Evolutionary conservation across 495 filamentous ascomycete species (phyloP).

Genomic region (Lasiosphaeris hirsuta): DNA sequence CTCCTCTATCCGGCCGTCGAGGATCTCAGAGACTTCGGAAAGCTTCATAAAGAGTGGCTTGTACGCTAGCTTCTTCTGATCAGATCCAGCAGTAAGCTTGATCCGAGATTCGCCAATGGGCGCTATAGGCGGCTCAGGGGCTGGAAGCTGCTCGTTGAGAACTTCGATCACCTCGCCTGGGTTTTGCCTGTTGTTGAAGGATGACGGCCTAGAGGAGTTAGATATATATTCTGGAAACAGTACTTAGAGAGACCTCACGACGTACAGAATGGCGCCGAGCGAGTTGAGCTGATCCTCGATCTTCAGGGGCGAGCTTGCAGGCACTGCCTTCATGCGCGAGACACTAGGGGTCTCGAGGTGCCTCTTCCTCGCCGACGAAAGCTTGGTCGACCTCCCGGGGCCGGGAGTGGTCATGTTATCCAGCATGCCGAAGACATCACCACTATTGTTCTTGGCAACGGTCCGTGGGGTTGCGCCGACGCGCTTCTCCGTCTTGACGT

Average conservation of each 20-base stretch:
- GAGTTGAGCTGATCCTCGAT: constrained; percentile 40
- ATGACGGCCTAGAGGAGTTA: constrained; percentile 38
- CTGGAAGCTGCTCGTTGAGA: constrained; percentile 70
- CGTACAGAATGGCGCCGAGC: constrained; percentile 38
- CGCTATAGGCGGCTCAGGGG: constrained; percentile 66
- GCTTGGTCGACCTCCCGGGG: constrained; percentile 46
- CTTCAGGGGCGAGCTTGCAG: constrained; percentile 45
- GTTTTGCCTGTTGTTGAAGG: constrained; percentile 69
- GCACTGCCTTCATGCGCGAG: constrained; percentile 42
- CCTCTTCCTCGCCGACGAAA: constrained; percentile 57
- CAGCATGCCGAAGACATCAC: constrained; percentile 85
- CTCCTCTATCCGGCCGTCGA: constrained; percentile 93
- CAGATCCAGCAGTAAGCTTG: constrained; percentile 74
- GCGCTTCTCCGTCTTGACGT: constrained; percentile 60
- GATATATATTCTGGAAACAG: not conserved
- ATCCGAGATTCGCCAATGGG: constrained; percentile 74
- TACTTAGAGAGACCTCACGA: not conserved
- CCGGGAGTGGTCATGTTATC: constrained; percentile 74
- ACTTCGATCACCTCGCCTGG: constrained; percentile 79
- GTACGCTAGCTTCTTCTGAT: constrained; percentile 85
- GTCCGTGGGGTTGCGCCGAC: constrained; percentile 61
- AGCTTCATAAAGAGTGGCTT: constrained; percentile 91
- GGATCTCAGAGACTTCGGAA: constrained; percentile 83
- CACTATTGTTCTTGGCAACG: constrained; percentile 39
- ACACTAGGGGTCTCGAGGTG: constrained; percentile 42